Conservation (phyloP, 176 grass and related monocot species). For the Leersia perrieri region DNA sequence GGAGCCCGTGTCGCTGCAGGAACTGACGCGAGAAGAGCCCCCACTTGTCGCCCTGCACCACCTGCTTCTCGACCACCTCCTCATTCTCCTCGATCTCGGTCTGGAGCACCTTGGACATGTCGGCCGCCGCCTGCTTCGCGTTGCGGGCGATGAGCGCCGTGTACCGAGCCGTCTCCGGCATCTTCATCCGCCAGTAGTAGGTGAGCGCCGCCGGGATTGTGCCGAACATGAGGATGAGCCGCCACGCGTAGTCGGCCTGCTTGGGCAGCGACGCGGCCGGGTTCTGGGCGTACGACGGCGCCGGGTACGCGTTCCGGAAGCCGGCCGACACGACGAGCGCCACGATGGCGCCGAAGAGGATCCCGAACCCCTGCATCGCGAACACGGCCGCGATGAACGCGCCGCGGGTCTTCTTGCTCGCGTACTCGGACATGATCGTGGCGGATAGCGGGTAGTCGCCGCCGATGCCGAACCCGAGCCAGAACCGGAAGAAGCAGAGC, state of each 20-base stretch:
- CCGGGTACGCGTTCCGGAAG: slow-evolving; percentile 48
- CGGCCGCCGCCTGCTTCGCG: slow-evolving; percentile 57
- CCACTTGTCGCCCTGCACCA: slow-evolving; percentile 10
- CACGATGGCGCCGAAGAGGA: slow-evolving; percentile 54
- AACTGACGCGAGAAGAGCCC: slow-evolving; percentile 80
- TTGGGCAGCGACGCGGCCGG: slow-evolving; percentile 23
- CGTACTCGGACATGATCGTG: slow-evolving; percentile 83
- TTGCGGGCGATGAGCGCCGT: slow-evolving; percentile 71
- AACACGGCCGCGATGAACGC: slow-evolving; percentile 88
- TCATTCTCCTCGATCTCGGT: slow-evolving; percentile 42
- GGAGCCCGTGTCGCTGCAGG: slow-evolving; percentile 44
- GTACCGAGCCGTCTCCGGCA: slow-evolving; percentile 91
- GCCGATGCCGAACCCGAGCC: slow-evolving; percentile 81
- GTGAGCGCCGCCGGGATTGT: slow-evolving; percentile 52
- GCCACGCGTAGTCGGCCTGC: slow-evolving; percentile 74
- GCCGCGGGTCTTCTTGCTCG: slow-evolving; percentile 74
- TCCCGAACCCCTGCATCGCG: slow-evolving; percentile 84
- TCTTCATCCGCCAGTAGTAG: slow-evolving; percentile 94
- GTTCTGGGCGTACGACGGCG: slow-evolving; percentile 33
- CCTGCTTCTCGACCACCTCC: neutral
- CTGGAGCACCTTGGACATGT: slow-evolving; percentile 74
- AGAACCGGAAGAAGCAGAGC: slow-evolving; percentile 85
- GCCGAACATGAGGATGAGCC: slow-evolving; percentile 78
- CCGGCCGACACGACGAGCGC: slow-evolving; percentile 44
- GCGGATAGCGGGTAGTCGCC: slow-evolving; percentile 68